Base-by-base conservation (phyloP, 2,329 filamentous ascomycete species). In the Coniella vitis region DNA sequence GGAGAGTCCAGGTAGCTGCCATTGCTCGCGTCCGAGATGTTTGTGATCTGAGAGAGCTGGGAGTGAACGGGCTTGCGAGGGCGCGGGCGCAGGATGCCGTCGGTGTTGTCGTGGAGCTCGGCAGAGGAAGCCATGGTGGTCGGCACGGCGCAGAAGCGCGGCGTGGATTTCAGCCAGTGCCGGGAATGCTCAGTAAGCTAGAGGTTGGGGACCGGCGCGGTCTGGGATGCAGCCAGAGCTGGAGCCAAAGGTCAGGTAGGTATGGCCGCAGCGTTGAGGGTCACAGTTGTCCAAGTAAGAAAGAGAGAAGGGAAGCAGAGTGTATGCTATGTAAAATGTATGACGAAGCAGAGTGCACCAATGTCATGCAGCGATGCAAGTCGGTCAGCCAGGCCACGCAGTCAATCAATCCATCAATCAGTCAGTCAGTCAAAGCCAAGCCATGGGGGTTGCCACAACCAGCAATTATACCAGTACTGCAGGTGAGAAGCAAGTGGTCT, bases 51-150 rank as follows among this genome's bases (percentile, higher is more conserved):
- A 3, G 68, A 64, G n/a, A 75, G 61, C 56, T 74, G 73, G 2
- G 69, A 62, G 48, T 75, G 73, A 53, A 71, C 63, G 0, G 72
- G 69, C 55, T 76, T 78, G 53, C 71, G 69, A 20, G 73, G 70
- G 9, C 75, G 68, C 14, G 75, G 72, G 5, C 74, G 72, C 47
- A 75, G 58, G 46, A 75, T 64, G 37, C 37, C 45, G 45, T 74
- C 73, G 54, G 64, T 61, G 46, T 66, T 48, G 39, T 60, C 58
- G 38, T 65, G 50, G 41, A 60, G 52, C 45, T 60, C 56, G 39
- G 60, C 58, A n/a, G 61, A 59, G 31, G 61, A 58, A 34, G 61
- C 54, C 61, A 63, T 63, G 37, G 35, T 63, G 37, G 35, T 38
- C 21, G 20, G n/a, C 25, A 20, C 37, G 22, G 36, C 36, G 19